Evolutionary conservation across 805 yeast species (phyloP).

Genomic region (Saccharomycopsis sp.): DNA sequence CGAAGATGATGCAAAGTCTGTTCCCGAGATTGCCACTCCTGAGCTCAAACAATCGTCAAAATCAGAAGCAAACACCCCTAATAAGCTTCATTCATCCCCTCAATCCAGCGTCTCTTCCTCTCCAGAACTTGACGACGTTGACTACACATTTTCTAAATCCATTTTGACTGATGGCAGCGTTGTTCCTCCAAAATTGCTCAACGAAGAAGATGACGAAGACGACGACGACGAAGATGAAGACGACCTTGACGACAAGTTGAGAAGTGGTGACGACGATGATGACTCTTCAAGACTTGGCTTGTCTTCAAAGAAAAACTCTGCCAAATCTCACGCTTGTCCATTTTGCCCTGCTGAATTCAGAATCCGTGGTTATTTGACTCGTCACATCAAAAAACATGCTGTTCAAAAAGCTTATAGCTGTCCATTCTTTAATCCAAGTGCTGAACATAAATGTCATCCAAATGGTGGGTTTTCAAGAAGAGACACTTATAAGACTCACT

Average conservation of each 20-base stretch:
- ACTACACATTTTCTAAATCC: slow-evolving; percentile 17
- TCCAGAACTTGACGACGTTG: slow-evolving; percentile 13
- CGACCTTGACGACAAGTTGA: slow-evolving; percentile 1
- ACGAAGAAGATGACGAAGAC: slow-evolving; percentile 7
- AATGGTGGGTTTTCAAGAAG: slow-evolving; percentile 82
- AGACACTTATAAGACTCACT: slow-evolving; percentile 85
- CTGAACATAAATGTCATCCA: slow-evolving; percentile 50
- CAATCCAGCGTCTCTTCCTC: slow-evolving; percentile 14
- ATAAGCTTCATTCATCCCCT: slow-evolving; percentile 25
- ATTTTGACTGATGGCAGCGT: background rate
- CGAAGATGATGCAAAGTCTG: no score
- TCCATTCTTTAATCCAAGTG: slow-evolving; percentile 45
- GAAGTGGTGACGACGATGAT: background rate
- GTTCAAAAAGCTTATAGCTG: slow-evolving; percentile 68
- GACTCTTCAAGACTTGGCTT: background rate
- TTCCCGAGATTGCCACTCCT: slow-evolving; percentile 15
- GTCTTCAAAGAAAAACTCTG: slow-evolving; percentile 68
- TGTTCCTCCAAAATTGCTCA: slow-evolving; percentile 5
- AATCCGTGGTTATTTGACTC: slow-evolving; percentile 73
- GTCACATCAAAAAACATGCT: slow-evolving; percentile 78
- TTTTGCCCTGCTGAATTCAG: slow-evolving; percentile 81
- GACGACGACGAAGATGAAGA: slow-evolving; percentile 12
- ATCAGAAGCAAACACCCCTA: slow-evolving; percentile 21
- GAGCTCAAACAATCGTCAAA: slow-evolving; percentile 16
- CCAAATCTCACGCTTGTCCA: slow-evolving; percentile 65